phyloP scores from a whole-genome alignment of 768 basidiomycete genomes.

The Lactarius hengduanensis region DNA sequence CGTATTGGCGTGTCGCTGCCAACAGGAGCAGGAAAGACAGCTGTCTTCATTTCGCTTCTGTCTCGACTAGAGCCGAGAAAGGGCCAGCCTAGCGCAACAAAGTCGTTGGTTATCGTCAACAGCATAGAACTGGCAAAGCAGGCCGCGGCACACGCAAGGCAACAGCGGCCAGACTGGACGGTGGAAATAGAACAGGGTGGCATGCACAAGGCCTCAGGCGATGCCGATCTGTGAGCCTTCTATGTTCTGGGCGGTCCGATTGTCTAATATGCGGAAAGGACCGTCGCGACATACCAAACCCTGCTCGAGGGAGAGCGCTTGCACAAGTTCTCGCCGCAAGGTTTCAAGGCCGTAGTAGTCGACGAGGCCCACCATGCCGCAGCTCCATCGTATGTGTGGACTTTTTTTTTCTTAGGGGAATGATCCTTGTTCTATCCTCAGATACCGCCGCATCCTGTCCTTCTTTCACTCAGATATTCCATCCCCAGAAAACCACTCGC shows the following conservation, averaged over 20 bases:
- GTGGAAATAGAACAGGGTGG: conserved; percentile 92
- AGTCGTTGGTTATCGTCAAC: conserved; percentile 83
- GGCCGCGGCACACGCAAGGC: conserved; percentile 68
- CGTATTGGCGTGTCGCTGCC: conserved; percentile 84
- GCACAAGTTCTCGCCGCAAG: conserved; percentile 68
- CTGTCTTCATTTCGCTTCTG: conserved; percentile 84
- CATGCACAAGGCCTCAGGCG: conserved; percentile 70
- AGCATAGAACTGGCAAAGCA: conserved; percentile 88
- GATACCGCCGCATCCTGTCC: conserved; percentile 83
- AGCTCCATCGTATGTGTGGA: conserved; percentile 68
- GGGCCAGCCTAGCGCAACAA: conserved; percentile 45
- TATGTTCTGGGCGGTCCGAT: neutral
- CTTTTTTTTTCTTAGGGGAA: conserved; percentile 19
- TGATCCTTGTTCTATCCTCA: conserved; percentile 32
- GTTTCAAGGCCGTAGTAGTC: conserved; percentile 74
- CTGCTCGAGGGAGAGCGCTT: conserved; percentile 61
- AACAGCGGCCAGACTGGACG: conserved; percentile 65
- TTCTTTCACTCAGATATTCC: conserved; percentile 71
- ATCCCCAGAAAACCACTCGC: conserved; percentile 47
- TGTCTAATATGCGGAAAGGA: conserved; percentile 43
- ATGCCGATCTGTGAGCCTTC: conserved; percentile 74
- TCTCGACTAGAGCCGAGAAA: conserved; percentile 50
- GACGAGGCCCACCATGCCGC: conserved; percentile 97
- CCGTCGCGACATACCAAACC: conserved; percentile 89
- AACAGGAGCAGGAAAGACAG: conserved; percentile 86